Base-by-base conservation (phyloP, 352 stramenopile species). In the Peronospora belbahrii region DNA sequence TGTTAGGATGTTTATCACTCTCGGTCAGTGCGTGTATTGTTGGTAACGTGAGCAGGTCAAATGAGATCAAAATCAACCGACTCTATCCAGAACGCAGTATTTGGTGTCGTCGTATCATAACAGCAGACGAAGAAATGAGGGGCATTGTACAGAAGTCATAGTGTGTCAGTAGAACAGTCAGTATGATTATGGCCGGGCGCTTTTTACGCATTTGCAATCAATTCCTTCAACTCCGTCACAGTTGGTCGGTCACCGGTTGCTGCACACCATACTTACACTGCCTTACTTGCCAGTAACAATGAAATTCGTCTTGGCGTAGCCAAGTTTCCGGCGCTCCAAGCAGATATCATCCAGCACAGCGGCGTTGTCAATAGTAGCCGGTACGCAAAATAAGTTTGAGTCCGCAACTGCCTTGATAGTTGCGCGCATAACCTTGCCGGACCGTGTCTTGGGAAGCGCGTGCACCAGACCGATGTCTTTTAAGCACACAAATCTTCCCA, bases 381-480 rank as follows among this genome's bases (percentile, higher is more conserved):
- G 68, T 36, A 80, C 45, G 17, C 65, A 53, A 43, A 67, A 76
- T 19, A 59, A 59, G 7, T 48, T 18, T 15, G 64, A 71, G 35
- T 76, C 56, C 1, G 68, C 68, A n/a, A 74, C 58, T 19, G 65
- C 66, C 27, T 80, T 62, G 28, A 80, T 76, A n/a, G 68, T 80
- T 13, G 59, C 59, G 15, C 65, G 68, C 50, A 80, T 69, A 30
- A 80, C 65, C 38, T 80, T 80, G 9, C 65, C 68, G 1, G 68
- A 80, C 15, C 65, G 65, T 24, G 68, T 80, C 48, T 80, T 80
- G 7, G 65, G 68, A 13, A 80, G 48, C 11, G 67, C 65, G 2
- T 64, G 40, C 6, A 80, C 68, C 23, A 80, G 8, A 1, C 62
- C 64, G 11, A 80, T 62, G 43, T 52, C 37, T 36, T 74, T 75